Base-by-base conservation (phyloP, 1,284 basidiomycete genomes). In the Agaricales sp. region DNA sequence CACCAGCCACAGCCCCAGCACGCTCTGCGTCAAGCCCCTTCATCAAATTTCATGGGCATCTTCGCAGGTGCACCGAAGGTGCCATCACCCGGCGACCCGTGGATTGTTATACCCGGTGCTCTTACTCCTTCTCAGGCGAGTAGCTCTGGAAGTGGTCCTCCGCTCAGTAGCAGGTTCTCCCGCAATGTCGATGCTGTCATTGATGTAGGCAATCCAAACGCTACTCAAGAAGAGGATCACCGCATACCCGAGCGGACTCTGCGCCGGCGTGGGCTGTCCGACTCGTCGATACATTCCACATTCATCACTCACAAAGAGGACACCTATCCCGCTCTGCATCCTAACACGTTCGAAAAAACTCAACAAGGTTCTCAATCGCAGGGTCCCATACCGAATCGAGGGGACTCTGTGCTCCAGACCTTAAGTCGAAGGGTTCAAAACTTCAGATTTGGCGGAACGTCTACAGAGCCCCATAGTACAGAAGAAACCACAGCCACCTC, bases 281-380 rank as follows among this genome's bases (percentile, higher is more conserved):
- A 96, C 62, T 92, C 91, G 3, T 92, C 89, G 1, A 92, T 96
- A 52, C 86, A 82, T 53, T 87, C 89, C 1, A 87, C 87, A 0
- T 93, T 87, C 63, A 67, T 81, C 47, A 70, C 63, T 46, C 81
- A 83, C 45, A 71, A 63, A 8, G 69, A 65, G 19, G 69, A 67
- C 16, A 35, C 24, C 3, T 18, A 24, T 16, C 44, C 44, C 8
- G 18, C 21, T 18, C 6, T 45, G 44, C 20, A 22, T 26, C 20
- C 24, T 18, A 20, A 23, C 13, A 6, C 22, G 13, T 45, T 45
- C 44, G 6, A 45, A 6, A 21, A 16, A 12, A 24, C 6, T 21
- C 20, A 6, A 14, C 20, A 26, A 6, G 30, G 30, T 39, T 14
- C 18, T 26, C 11, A 14, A 8, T 11, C 23, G 4, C 46, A 26